These are phyloP conservation scores for Lactuca saligna DNA, from an alignment of 129 eudicot species.

Conservation along the genomic window DNA sequence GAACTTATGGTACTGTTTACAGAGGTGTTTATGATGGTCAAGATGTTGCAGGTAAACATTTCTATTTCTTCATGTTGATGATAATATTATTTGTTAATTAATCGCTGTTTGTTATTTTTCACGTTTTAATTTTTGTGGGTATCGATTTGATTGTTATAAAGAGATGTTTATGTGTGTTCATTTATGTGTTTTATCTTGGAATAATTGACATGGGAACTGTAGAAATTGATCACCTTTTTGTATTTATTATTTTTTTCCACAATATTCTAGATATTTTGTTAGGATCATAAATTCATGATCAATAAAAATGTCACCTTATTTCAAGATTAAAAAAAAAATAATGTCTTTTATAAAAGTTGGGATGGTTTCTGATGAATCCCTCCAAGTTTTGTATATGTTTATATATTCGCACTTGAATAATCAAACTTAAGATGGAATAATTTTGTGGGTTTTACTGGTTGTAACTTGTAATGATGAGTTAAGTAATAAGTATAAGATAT, in stretches of 20 bases:
- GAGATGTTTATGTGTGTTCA: slow-evolving; percentile 10
- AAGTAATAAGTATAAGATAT: neutral
- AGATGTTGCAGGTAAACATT: slow-evolving; percentile 88
- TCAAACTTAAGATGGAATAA: neutral
- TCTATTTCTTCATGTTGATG: neutral
- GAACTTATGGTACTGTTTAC: slow-evolving; percentile 90
- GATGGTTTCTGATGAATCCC: neutral
- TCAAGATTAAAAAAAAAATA: no score
- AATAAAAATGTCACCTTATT: neutral
- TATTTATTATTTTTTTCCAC: neutral
- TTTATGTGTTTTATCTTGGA: neutral
- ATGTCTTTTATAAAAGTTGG: neutral
- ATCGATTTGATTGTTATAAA: slow-evolving; percentile 13
- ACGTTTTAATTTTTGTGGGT: slow-evolving; percentile 15
- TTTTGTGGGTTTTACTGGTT: no score
- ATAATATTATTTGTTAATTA: neutral
- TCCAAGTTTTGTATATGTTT: neutral
- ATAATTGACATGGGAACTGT: neutral
- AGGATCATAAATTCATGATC: neutral
- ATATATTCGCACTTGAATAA: neutral
- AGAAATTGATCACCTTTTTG: neutral
- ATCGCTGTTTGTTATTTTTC: slow-evolving; percentile 12
- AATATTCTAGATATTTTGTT: neutral
- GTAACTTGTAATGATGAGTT: neutral
- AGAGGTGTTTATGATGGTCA: slow-evolving; percentile 80